Conservation (phyloP, 2,329 filamentous ascomycete genomes). For the Phialophora macrospora region DNA sequence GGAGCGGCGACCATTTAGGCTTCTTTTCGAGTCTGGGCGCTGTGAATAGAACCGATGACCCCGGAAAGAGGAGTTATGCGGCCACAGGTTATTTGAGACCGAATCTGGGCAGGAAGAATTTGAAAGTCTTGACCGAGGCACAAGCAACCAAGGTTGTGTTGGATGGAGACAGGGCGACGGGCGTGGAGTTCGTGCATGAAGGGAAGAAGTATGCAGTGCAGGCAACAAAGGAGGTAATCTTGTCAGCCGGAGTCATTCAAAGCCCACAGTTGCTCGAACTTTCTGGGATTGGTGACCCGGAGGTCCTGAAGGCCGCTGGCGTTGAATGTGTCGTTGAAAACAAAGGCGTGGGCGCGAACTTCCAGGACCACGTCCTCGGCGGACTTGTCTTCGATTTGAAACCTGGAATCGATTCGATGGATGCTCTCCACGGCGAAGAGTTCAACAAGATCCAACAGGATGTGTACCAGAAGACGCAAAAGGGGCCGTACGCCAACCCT, state of each 20-base stretch:
- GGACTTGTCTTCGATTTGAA: slow-evolving; percentile 38
- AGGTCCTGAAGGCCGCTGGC: slow-evolving; percentile 48
- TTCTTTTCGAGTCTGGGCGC: slow-evolving; percentile 35
- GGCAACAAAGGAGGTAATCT: slow-evolving; percentile 58
- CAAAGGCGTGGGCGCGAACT: slow-evolving; percentile 54
- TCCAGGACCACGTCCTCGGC: slow-evolving; percentile 51
- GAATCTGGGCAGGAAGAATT: slow-evolving; percentile 48
- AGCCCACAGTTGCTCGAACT: slow-evolving; percentile 65
- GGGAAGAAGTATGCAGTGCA: slow-evolving; percentile 46
- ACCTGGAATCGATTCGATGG: slow-evolving; percentile 43
- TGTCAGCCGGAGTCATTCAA: slow-evolving; percentile 63
- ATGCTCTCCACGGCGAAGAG: slow-evolving; percentile 45
- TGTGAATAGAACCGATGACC: slow-evolving; percentile 31
- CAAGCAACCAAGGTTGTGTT: slow-evolving; percentile 46
- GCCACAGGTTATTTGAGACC: slow-evolving; percentile 48
- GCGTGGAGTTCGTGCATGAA: slow-evolving; percentile 51
- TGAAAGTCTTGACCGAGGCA: slow-evolving; percentile 54
- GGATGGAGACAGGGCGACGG: slow-evolving; percentile 43
- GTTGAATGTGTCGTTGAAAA: slow-evolving; percentile 52
- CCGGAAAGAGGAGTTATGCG: slow-evolving; percentile 48
- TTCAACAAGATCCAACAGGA: slow-evolving; percentile 44
- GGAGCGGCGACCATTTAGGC: slow-evolving; percentile 35
- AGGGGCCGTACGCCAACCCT: slow-evolving; percentile 43
- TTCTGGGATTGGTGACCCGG: slow-evolving; percentile 62
- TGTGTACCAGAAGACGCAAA: slow-evolving; percentile 41